These are phyloP conservation scores for Fennellomyces sp. DNA, from an alignment of 371 early-diverging fungal species.

Conservation along the genomic window DNA sequence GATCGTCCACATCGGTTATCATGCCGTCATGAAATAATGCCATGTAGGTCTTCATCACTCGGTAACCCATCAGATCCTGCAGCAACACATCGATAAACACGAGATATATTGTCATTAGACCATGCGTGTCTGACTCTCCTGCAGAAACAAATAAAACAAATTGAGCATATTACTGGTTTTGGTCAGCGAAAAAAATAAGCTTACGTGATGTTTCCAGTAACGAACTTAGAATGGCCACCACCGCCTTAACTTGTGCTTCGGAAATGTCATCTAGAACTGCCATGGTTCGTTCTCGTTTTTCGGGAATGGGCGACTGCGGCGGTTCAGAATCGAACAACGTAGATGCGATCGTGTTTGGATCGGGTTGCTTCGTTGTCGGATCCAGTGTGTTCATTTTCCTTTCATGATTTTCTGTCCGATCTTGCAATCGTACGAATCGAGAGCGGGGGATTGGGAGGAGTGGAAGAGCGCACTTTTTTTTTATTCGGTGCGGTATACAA, in stretches of 20 bases:
- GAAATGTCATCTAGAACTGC: not conserved
- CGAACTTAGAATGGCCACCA: not conserved
- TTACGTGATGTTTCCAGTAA: conserved; percentile 1
- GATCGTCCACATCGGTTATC: conserved; percentile 5
- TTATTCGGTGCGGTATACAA: too few relatives aligned
- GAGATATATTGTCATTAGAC: conserved; percentile 50
- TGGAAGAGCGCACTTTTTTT: too few relatives aligned
- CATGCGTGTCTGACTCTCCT: conserved; percentile 20
- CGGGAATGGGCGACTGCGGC: conserved; percentile 11
- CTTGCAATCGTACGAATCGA: too few relatives aligned
- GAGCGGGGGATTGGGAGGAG: too few relatives aligned
- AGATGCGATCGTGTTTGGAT: not conserved
- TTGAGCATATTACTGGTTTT: not conserved
- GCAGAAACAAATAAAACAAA: not conserved
- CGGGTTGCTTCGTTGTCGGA: not conserved
- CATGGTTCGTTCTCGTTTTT: not conserved
- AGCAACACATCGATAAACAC: conserved; percentile 40
- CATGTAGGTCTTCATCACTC: conserved; percentile 27
- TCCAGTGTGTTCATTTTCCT: conserved; percentile 8
- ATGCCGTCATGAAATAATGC: conserved; percentile 36
- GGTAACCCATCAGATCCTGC: not conserved
- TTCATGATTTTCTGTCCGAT: conserved; percentile 16
- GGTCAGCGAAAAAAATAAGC: not conserved
- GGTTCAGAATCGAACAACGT: conserved; percentile 3
- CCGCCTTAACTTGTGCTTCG: not conserved